phyloP scores from a whole-genome alignment of 75 land plant genomes.

The Pseudotsuga menziesii region DNA sequence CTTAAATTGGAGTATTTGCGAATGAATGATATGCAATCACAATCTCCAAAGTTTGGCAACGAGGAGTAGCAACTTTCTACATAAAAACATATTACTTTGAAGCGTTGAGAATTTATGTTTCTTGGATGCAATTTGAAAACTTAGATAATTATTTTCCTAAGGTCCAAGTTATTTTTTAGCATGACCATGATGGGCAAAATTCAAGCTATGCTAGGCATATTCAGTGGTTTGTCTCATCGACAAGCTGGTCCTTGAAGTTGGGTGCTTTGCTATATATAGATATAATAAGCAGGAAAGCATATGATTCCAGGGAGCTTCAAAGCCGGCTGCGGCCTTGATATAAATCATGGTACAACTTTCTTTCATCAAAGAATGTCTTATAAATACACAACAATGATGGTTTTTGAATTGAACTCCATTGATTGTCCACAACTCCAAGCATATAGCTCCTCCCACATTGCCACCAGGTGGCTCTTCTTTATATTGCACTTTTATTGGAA shows the following conservation, averaged over 20 bases:
- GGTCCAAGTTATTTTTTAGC: neutral
- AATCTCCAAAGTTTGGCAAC: neutral
- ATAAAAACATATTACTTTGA: neutral
- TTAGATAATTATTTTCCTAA: neutral
- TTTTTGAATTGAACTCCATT: too few species aligned
- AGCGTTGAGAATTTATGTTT: neutral
- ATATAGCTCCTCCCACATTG: too few species aligned
- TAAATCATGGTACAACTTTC: too few species aligned
- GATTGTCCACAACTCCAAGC: too few species aligned
- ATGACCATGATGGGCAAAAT: neutral
- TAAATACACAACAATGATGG: too few species aligned
- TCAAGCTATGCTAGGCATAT: neutral
- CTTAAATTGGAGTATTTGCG: neutral
- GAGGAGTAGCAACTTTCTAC: neutral
- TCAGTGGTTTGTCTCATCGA: neutral
- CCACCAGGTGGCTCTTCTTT: too few species aligned
- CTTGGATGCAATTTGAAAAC: neutral
- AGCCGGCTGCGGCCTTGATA: too few species aligned
- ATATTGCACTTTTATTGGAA: too few species aligned
- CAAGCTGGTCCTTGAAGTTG: neutral
- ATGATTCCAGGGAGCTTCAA: neutral
- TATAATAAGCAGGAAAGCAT: neutral
- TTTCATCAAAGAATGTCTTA: too few species aligned
- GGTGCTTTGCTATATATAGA: neutral
- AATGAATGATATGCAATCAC: constrained; percentile 1